A percentile compares a stretch with the other conserved stretches of the same genome.
phyloP scores from a whole-genome alignment of 495 filamentous ascomycete species.

The Aspergillus saccharolyticus region DNA sequence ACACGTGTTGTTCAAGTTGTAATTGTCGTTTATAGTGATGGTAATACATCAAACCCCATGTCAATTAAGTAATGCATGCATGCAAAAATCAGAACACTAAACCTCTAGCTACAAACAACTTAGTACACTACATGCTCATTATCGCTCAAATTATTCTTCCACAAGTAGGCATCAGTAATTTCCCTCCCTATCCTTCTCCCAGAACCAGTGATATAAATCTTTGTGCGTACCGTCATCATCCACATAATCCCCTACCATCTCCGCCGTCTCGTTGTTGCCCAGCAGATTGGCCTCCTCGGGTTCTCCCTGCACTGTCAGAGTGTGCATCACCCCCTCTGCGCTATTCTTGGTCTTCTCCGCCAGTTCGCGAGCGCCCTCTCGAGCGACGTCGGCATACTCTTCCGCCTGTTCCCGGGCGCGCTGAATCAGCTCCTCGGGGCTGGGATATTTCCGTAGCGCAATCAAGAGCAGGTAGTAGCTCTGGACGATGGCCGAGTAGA shows the following conservation, averaged over 20 bases:
- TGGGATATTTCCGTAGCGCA: slow-evolving; percentile 37
- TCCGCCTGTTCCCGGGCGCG: slow-evolving; percentile 41
- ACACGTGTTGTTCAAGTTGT: no score
- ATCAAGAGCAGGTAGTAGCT: slow-evolving; percentile 53
- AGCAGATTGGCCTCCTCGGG: slow-evolving; percentile 8
- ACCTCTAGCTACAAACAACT: background rate
- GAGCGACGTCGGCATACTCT: slow-evolving; percentile 40
- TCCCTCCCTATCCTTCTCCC: slow-evolving; percentile 28
- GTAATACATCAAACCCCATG: no score
- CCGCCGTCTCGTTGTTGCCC: slow-evolving; percentile 42
- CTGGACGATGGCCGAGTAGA: slow-evolving; percentile 70
- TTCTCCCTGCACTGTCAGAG: slow-evolving; percentile 6
- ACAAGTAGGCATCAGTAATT: slow-evolving; percentile 6
- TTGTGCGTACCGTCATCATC: slow-evolving; percentile 40
- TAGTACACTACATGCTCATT: no score
- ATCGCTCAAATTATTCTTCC: background rate
- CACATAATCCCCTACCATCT: slow-evolving; percentile 46
- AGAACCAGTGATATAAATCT: slow-evolving; percentile 45
- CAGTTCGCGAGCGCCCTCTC: slow-evolving; percentile 38
- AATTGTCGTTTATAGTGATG: no score
- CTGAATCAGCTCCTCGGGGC: slow-evolving; percentile 38
- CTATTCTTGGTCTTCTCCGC: slow-evolving; percentile 29
- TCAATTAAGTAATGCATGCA: no score
- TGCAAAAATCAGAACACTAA: no score
- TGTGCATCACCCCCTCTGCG: slow-evolving; percentile 24